Evolutionary conservation across 1,284 basidiomycete species (phyloP), one percentile per base, ranked within the genome.

Genomic region (Cryptococcus hybrid): DNA sequence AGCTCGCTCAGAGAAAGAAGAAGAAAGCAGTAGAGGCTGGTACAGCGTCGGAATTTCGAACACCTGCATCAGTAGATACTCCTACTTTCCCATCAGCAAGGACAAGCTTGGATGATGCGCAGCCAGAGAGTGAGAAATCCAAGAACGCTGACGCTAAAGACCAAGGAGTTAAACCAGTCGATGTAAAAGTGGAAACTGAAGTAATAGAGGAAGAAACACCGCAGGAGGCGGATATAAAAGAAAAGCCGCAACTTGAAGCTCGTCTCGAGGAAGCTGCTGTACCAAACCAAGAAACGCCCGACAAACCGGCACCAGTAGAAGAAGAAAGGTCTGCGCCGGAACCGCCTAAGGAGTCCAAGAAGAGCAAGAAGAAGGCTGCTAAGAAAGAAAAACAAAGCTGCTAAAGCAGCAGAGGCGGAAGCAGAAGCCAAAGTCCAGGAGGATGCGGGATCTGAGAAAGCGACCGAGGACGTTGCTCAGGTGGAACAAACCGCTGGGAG

Each of bases 1-100:
- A n/a, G 59, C 62, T 59, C 39, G 58, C 55, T 51, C 69, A 18
- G 59, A 65, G 53, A 37, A 63, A 68, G 39, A 70, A 71, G 60
- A 67, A 63, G 35, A 70, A 68, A 55, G 60, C 56, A 11, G 49
- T 54, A 18, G n/a, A 45, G 7, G 47, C 55, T 40, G 54, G 55
- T 3, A 56, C 61, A 11, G 51, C 30, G 30, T 30, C 63, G 8
- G 51, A 56, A 8, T 67, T 4, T 30, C 30, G 1, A 1, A 30
- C 65, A 12, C 65, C 65, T 5, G 57, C 57, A 5, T 63, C 58
- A 9, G 11, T 59, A 43, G 59, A 57, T 12, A 58, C 59, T 18
- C 35, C 57, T 4, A 36, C 57, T 11, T 37, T 55, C 38, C 57
- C 65, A 13, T 73, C 70, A 8, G 58, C 69, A 5, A 56, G 73